These are phyloP conservation scores for Umbellularia californica DNA, from an alignment of 164 flowering plant species.

Conservation along the genomic window DNA sequence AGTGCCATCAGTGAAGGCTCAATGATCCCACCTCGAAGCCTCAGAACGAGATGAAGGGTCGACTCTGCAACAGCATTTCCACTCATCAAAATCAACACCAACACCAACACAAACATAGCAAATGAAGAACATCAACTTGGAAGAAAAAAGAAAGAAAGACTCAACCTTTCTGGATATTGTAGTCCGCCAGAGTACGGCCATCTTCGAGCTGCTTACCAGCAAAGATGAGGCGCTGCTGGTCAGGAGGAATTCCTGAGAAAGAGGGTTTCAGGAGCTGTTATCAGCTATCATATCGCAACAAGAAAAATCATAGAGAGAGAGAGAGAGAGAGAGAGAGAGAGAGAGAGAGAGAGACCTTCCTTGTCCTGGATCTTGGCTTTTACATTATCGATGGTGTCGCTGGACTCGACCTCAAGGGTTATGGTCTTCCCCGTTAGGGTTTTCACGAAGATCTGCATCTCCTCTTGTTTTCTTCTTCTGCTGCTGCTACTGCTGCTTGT, in stretches of 20 bases:
- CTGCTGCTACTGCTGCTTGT: too few relatives aligned
- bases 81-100: neutral
- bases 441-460: conserved; percentile 82
- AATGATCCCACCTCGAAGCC: conserved; percentile 32
- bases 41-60: conserved; percentile 28
- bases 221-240: conserved; percentile 16
- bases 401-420: conserved; percentile 55
- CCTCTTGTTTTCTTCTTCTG: too few relatives aligned
- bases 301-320: too few relatives aligned
- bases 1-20: conserved; percentile 29
- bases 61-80: conserved; percentile 16
- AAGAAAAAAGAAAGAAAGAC: too few relatives aligned
- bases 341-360: conserved; percentile 16
- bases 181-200: conserved; percentile 31
- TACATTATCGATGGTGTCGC: conserved; percentile 65
- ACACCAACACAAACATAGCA: too few relatives aligned
- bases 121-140: too few relatives aligned
- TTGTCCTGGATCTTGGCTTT: conserved; percentile 64
- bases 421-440: conserved; percentile 69
- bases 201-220: conserved; percentile 26
- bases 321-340: too few relatives aligned
- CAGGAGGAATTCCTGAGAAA: conserved; percentile 24
- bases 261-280: too few relatives aligned
- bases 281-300: too few relatives aligned
- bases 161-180: conserved; percentile 31